These are phyloP conservation scores for Umbelopsis vinacea DNA, from an alignment of 192 early-diverging fungal genomes.

Conservation along the genomic window DNA sequence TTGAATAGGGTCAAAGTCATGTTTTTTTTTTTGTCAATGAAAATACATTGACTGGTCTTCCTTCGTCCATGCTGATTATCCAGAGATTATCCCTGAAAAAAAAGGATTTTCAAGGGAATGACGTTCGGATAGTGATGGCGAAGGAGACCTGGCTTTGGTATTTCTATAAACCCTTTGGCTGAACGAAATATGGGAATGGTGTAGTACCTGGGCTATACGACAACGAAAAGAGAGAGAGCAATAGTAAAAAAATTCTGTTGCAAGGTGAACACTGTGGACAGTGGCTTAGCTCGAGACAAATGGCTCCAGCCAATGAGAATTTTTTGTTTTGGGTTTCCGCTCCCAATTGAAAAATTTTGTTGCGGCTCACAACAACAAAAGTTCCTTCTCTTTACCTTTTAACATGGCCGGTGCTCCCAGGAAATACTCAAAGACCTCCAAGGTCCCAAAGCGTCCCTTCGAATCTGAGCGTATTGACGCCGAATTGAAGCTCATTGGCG, in stretches of 20 bases:
- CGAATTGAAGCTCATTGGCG: constrained; percentile 94
- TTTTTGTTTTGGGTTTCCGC: constrained; percentile 15
- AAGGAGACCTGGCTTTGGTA: no score
- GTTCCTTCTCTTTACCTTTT: constrained; percentile 29
- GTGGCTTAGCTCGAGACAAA: constrained; percentile 10
- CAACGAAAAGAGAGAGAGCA: constrained; percentile 29
- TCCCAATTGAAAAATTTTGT: constrained; percentile 22
- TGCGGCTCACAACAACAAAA: constrained; percentile 12
- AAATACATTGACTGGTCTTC: no score
- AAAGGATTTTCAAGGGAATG: no score
- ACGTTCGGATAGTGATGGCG: no score
- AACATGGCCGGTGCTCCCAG: constrained; percentile 40
- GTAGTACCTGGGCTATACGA: constrained; percentile 21
- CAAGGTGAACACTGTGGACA: constrained; percentile 3
- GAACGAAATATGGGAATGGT: not conserved
- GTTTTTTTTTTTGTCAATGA: no score
- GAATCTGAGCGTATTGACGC: constrained; percentile 96
- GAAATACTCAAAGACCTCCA: constrained; percentile 80
- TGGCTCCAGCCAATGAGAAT: not conserved
- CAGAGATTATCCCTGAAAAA: no score
- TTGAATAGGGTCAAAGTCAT: no score
- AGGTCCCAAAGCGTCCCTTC: constrained; percentile 97
- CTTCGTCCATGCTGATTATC: no score
- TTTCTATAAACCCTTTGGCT: no score
- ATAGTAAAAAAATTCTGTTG: constrained; percentile 23